These are phyloP conservation scores for Mortierella sp. DNA, from an alignment of 371 early-diverging fungal species.

Conservation along the genomic window DNA sequence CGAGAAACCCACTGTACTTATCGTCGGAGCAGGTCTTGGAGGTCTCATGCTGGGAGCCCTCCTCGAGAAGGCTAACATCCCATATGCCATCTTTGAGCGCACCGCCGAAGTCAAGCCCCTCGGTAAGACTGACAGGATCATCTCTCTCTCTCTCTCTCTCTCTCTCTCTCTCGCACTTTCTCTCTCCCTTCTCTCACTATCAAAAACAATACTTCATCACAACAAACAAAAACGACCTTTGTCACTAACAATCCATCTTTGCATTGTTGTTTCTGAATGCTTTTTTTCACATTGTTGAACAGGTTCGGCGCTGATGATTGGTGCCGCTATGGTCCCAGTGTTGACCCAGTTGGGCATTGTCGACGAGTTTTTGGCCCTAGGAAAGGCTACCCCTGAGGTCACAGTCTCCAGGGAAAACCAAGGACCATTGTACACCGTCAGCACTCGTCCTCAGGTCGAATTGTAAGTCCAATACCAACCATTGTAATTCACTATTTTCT, in stretches of 20 bases:
- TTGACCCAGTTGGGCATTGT: background rate
- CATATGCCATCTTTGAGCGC: conserved; percentile 23
- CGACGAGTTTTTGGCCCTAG: background rate
- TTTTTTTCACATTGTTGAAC: background rate
- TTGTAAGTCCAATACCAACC: background rate
- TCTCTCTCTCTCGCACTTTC: no score
- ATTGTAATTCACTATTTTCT: no score
- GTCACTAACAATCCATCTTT: background rate
- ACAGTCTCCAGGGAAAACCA: background rate
- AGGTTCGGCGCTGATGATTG: conserved; percentile 3
- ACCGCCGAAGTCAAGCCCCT: conserved; percentile 18
- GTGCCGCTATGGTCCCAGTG: background rate
- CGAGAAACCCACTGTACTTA: conserved; percentile 12
- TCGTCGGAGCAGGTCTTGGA: conserved; percentile 27
- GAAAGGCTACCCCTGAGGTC: conserved; percentile 8
- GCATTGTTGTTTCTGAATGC: no score
- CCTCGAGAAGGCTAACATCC: conserved; percentile 21
- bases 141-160: no score
- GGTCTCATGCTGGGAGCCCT: conserved; percentile 24
- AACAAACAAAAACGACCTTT: background rate
- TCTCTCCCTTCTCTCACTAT: background rate
- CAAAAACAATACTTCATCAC: background rate
- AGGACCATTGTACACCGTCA: background rate
- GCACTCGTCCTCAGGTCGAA: background rate
- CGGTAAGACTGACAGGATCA: conserved; percentile 7